Evolutionary conservation across 2,329 filamentous ascomycete species (phyloP).

Genomic region (Macroventuria anomochaeta): DNA sequence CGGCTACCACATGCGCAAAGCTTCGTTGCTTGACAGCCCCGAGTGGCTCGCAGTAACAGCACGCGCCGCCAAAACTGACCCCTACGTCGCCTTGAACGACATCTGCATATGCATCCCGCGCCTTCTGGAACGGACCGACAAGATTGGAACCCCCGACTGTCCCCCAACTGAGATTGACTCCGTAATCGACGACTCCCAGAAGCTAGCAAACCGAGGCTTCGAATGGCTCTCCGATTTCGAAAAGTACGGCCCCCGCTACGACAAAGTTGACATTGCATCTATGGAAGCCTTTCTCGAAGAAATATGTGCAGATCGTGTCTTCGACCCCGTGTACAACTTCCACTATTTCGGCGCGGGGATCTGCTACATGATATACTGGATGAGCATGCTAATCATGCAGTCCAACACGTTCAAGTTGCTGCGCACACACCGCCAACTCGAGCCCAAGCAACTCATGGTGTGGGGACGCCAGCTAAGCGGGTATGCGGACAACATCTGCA

Average conservation of each 20-base stretch:
- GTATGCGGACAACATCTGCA: constrained; percentile 43
- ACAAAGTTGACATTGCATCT: constrained; percentile 28
- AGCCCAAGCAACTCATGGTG: constrained; percentile 38
- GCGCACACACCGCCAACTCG: constrained; percentile 29
- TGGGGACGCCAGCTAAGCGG: constrained; percentile 42
- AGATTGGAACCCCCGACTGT: neutral
- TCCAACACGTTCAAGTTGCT: constrained; percentile 44
- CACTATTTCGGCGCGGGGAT: constrained; percentile 42
- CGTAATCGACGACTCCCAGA: constrained; percentile 36
- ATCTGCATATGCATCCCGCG: constrained; percentile 44
- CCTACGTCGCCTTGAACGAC: constrained; percentile 44
- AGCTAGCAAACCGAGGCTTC: constrained; percentile 34
- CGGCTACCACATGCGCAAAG: constrained; percentile 45
- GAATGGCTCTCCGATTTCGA: constrained; percentile 44
- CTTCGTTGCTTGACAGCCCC: constrained; percentile 42
- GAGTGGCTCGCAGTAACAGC: constrained; percentile 44
- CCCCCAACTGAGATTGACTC: constrained; percentile 24
- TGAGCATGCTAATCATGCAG: constrained; percentile 46
- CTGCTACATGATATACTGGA: constrained; percentile 47
- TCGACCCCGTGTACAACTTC: constrained; percentile 41
- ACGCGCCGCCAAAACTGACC: constrained; percentile 40
- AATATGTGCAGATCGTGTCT: constrained; percentile 36
- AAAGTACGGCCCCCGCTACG: constrained; percentile 38
- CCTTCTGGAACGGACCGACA: constrained; percentile 44
- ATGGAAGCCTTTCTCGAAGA: constrained; percentile 37